Evolutionary conservation across 345 rosid species (phyloP), one percentile per base, ranked within the genome.

Genomic region (Cardamine occulta): DNA sequence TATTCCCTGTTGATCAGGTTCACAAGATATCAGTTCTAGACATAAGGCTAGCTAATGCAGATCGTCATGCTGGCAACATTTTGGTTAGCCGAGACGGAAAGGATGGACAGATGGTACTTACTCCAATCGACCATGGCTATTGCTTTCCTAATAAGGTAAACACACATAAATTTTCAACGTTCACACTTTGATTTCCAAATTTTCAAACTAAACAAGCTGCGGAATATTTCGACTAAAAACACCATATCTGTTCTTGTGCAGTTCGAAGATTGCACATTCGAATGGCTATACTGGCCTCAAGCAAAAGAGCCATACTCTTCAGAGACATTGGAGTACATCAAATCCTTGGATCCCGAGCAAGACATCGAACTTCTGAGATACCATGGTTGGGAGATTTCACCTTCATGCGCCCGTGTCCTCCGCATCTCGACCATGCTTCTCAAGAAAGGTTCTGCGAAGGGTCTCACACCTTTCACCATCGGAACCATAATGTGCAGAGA

Each of bases 251-350:
- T 17, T 31, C 14, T 56, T 35, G 6, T 44, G 71, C 86, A 93
- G 98, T 93, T 89, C 51, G 95, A 93, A 78, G 95, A 93, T 73
- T 93, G 98, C 81, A 88, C 96, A 72, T 93, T 93, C 29, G 98
- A 93, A 23, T 90, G 98, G 98, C 87, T 93, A 40, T 88, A 88
- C 82, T 93, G 98, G 94, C 95, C 96, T 31, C 96, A 93, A 86
- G 90, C 96, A 66, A 85, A 55, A 39, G 84, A 86, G 45, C 93
- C 86, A 17, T 93, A 83, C 79, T 85, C 93, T 21, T 61, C 81
- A 6, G 83, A 80, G 26, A 86, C 81, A 51, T n/a, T 88, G 66
- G 81, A 87, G 52, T 88, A 88, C 81, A 86, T 93, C 45, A 79
- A 81, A 35, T 66, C 86, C 1, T 82, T 93, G 75, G 86, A 93